These are phyloP conservation scores for Cymodocea nodosa DNA, from an alignment of 116 monocot genomes.

Conservation along the genomic window DNA sequence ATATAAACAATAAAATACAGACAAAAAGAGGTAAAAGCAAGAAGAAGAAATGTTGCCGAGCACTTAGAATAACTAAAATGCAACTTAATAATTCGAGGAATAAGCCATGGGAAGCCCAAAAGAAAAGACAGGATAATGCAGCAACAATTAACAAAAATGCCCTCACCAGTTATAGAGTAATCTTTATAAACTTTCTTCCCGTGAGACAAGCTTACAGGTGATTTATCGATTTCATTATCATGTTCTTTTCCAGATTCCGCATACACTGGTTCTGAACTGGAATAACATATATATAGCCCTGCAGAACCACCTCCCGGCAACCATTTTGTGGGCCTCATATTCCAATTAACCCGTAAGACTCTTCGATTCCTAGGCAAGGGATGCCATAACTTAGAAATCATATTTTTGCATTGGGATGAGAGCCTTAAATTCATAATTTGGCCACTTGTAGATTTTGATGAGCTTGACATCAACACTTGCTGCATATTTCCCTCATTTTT, in stretches of 20 bases:
- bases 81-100: no score
- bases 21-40: no score
- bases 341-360: constrained; percentile 29
- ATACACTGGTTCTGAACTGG: constrained; percentile 29
- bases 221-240: constrained; percentile 17
- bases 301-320: constrained; percentile 33
- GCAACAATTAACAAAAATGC: neutral
- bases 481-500: constrained; percentile 20
- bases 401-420: constrained; percentile 15
- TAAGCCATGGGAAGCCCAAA: neutral
- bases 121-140: neutral
- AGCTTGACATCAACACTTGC: constrained; percentile 16
- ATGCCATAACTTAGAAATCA: constrained; percentile 26
- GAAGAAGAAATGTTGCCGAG: no score
- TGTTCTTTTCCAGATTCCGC: constrained; percentile 36
- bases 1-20: no score
- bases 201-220: constrained; percentile 27
- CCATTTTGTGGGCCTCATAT: constrained; percentile 17
- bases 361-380: constrained; percentile 22
- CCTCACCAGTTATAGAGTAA: constrained; percentile 66
- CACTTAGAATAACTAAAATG: no score
- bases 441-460: constrained; percentile 24
- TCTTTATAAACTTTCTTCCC: constrained; percentile 71
- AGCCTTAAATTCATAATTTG: constrained; percentile 26
- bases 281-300: constrained; percentile 54